phyloP scores from a whole-genome alignment of 768 basidiomycete genomes.

The Boletellus emodensis region DNA sequence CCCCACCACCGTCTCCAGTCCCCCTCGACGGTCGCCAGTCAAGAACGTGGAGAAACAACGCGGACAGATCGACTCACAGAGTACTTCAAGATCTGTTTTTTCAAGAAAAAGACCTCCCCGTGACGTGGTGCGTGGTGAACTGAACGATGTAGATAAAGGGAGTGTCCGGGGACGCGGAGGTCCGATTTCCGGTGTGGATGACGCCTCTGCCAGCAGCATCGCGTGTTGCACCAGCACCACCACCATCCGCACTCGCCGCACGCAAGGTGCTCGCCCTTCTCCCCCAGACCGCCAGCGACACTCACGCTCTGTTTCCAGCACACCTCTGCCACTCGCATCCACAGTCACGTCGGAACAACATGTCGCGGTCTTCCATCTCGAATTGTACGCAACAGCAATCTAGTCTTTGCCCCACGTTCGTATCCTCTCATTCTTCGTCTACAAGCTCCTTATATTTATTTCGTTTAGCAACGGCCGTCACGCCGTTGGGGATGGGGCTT shows the following conservation, averaged over 20 bases:
- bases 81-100: not conserved
- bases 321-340: not conserved
- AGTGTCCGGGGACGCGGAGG: constrained; percentile 16
- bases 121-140: not conserved
- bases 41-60: not conserved
- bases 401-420: constrained; percentile 94
- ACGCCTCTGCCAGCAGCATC: not conserved
- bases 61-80: too few species aligned
- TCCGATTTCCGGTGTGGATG: constrained; percentile 1
- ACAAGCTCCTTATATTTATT: constrained; percentile 11
- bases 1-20: not conserved
- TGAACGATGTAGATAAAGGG: too few species aligned
- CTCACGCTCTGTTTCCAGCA: constrained; percentile 7
- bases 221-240: constrained; percentile 13
- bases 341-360: constrained; percentile 79
- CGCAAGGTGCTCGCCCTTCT: constrained; percentile 3
- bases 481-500: constrained; percentile 97
- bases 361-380: constrained; percentile 71
- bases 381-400: constrained; percentile 73
- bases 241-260: constrained; percentile 4
- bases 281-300: not conserved
- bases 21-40: not conserved
- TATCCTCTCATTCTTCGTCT: not conserved
- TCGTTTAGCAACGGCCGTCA: constrained; percentile 82
- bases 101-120: not conserved